phyloP scores from a whole-genome alignment of 2,329 filamentous ascomycete genomes.

The Aspergillus tubingensis region DNA sequence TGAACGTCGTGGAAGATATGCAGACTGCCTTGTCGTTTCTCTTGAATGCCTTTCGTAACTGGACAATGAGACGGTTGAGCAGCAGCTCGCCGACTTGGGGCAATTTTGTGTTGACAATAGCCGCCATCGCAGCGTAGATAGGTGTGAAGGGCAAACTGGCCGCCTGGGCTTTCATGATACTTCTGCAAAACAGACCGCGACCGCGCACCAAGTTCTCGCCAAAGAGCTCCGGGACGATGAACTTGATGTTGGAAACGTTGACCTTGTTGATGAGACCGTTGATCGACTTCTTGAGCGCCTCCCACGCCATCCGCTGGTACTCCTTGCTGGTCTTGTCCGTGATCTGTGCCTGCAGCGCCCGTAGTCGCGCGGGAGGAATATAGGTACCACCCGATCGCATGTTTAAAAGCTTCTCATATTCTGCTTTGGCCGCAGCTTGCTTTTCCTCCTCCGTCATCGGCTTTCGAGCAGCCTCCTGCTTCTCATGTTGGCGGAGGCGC shows the following conservation, averaged over 20 bases:
- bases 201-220: slow-evolving; percentile 90
- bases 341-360: slow-evolving; percentile 92
- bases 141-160: slow-evolving; percentile 94
- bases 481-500: slow-evolving; percentile 55
- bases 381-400: slow-evolving; percentile 96
- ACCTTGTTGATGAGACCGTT: slow-evolving; percentile 99
- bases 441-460: slow-evolving; percentile 76
- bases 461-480: slow-evolving; percentile 51
- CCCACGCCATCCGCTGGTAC: slow-evolving; percentile 99
- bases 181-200: slow-evolving; percentile 87
- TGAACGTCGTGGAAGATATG: slow-evolving; percentile 86
- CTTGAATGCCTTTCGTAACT: slow-evolving; percentile 94
- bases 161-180: slow-evolving; percentile 98
- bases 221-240: slow-evolving; percentile 94
- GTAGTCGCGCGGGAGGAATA: slow-evolving; percentile 86
- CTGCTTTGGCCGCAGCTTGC: slow-evolving; percentile 82
- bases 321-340: slow-evolving; percentile 95
- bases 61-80: slow-evolving; percentile 78
- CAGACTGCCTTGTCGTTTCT: slow-evolving; percentile 97
- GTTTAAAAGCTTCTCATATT: slow-evolving; percentile 87
- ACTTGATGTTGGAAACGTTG: slow-evolving; percentile 96
- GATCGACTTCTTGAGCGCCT: slow-evolving; percentile 97
- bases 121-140: slow-evolving; percentile 92
- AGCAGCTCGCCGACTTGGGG: slow-evolving; percentile 92
- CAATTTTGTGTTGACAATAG: slow-evolving; percentile 96